Evolutionary conservation across 2,329 filamentous ascomycete species (phyloP), one percentile per base, ranked within the genome.

Genomic region (Talaromyces amestolkiae): DNA sequence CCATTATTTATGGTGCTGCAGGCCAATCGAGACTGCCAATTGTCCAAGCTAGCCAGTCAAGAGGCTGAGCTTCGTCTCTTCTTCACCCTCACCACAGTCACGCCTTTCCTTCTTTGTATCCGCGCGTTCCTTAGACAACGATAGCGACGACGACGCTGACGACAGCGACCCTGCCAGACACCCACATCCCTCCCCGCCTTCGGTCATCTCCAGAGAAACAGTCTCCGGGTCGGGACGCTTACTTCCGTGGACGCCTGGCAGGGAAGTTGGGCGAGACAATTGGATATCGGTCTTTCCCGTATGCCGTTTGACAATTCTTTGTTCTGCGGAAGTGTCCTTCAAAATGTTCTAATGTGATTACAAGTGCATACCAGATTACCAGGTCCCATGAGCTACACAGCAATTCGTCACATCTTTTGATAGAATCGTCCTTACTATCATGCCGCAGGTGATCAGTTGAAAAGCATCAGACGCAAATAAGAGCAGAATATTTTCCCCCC

Each of bases 91-190:
- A 47, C 27, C 5, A 24, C 45, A 41, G 9, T n/a, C 27, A 15
- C 39, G 47, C 49, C 51, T 56, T 56, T 24, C 47, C 22, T 15
- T 41, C 15, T 24, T 65, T 15, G 45, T 62, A 37, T 53, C 59
- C 60, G 39, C 39, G 33, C 65, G 74, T 76, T 78, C 70, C 73
- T 76, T 69, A 69, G 74, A 76, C 73, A 37, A 39, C 31, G 74
- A 76, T 73, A 35, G 24, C 31, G n/a, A 54, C 49, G 31, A 37
- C 53, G 53, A 37, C 51, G 31, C 31, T 35, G 73, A 76, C 74
- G 70, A 72, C 75, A 72, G 75, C 74, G 70, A 72, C 69, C 67
- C 70, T 70, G 65, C 67, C 63, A 70, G 72, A 71, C 67, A 70
- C 66, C 67, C 59, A 70, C 58, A 67, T 68, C 68, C 69, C 65